These are phyloP conservation scores for Vitis hybrid DNA, from an alignment of 177 flowering plant genomes.

Conservation along the genomic window DNA sequence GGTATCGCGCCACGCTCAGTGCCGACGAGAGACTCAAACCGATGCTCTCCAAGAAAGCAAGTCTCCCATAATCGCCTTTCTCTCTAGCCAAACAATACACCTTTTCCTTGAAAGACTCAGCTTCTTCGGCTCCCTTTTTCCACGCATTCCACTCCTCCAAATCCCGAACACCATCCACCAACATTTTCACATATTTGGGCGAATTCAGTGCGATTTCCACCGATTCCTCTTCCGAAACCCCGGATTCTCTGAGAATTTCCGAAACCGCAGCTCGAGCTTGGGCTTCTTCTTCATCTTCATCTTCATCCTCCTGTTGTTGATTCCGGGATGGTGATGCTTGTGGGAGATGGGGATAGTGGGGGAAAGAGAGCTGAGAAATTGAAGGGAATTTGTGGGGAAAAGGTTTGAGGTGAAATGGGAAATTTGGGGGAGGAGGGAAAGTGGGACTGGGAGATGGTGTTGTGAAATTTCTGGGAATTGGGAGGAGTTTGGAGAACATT, in stretches of 20 bases:
- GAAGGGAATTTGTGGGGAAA: conserved; percentile 9
- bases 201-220: conserved; percentile 38
- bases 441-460: not conserved
- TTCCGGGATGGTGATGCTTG: conserved; percentile 8
- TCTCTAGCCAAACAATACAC: conserved; percentile 56
- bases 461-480: conserved; percentile 11
- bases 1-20: conserved; percentile 54
- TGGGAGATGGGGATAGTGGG: not conserved
- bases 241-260: conserved; percentile 42
- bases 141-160: conserved; percentile 67
- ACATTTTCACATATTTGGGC: conserved; percentile 59
- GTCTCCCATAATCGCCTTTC: conserved; percentile 76
- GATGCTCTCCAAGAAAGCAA: conserved; percentile 80
- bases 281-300: not conserved
- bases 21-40: conserved; percentile 67
- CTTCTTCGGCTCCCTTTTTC: conserved; percentile 19
- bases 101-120: conserved; percentile 48
- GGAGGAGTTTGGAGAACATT: conserved; percentile 20
- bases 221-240: conserved; percentile 47
- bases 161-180: conserved; percentile 60
- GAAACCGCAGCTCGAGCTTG: conserved; percentile 47
- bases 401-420: not conserved
- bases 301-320: conserved; percentile 8
- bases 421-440: conserved; percentile 11
- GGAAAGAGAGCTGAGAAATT: conserved; percentile 1